Base-by-base conservation (phyloP, 2,329 filamentous ascomycete genomes). In the Coniella vitis region DNA sequence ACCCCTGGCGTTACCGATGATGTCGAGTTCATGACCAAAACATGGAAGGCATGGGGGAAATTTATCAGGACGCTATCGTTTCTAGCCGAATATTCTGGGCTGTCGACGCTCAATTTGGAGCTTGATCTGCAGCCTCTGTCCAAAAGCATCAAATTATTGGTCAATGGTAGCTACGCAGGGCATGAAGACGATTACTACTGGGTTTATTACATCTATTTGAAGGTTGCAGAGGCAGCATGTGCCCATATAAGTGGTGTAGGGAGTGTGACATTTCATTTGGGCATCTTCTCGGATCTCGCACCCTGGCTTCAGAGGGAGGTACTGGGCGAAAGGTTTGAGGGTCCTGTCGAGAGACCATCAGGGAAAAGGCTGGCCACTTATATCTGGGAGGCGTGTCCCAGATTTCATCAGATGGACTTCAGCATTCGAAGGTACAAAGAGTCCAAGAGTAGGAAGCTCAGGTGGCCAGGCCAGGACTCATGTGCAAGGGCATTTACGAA, bases 301-400 rank as follows among this genome's bases (percentile, higher is more conserved):
- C 39, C 39, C 7, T 42, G 45, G 37, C 16, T 47, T 14, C 25
- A 22, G 29, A 21, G 45, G 17, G 36, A 40, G 45, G 37, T 47
- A n/a, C 19, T 47, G 21, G 45, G 45, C 21, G 45, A 47, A 17
- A 47, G 29, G 25, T 36, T 40, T 16, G 4, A 34, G n/a, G 45
- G 45, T 29, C 34, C 45, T 8, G 35, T 47, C 3, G 36, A 47
- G 36, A 36, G n/a, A 21, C 20, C 44, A 9, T 12, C 35, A n/a
- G 35, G 16, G 12, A 40, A 25, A 1, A 4, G 37, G 21, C 45
- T 13, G 22, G 29, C 34, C 17, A 47, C 29, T 16, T 8, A 13
- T 10, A 16, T 35, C 10, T 9, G 13, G 25, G 37, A 47, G 22
- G 34, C 7, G 8, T 14, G 21, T 9, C 45, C 45, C 12, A 16